phyloP scores from a whole-genome alignment of 371 early-diverging fungal species.

The Mucor irregularis region DNA sequence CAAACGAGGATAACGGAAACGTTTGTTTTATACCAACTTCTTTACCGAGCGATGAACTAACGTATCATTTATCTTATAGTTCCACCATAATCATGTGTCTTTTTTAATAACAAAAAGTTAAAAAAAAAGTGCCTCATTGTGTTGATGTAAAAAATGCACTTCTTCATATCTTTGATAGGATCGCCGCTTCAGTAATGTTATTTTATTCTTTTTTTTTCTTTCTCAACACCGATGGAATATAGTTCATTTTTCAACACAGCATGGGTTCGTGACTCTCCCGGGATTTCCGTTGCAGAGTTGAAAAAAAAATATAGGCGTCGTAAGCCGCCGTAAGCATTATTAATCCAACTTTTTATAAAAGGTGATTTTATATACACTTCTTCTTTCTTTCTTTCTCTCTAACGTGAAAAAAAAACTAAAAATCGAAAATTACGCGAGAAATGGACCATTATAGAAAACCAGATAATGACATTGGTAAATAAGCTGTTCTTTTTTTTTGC shows the following conservation, averaged over 20 bases:
- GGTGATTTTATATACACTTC: too few species aligned
- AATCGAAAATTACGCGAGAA: not conserved
- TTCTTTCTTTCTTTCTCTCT: not conserved
- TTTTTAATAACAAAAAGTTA: too few species aligned
- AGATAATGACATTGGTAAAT: not conserved
- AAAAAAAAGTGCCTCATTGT: too few species aligned
- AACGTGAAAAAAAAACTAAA: too few species aligned
- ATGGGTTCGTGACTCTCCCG: slow-evolving; percentile 2
- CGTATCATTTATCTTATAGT: not conserved
- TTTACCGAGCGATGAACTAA: slow-evolving; percentile 5
- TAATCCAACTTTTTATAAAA: slow-evolving; percentile 2
- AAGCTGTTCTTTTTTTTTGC: too few species aligned
- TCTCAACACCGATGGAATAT: slow-evolving; percentile 1
- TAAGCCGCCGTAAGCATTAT: too few species aligned
- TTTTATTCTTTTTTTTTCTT: not conserved
- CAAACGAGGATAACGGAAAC: slow-evolving; percentile 24
- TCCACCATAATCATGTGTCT: slow-evolving; percentile 16
- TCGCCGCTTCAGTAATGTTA: slow-evolving; percentile 1
- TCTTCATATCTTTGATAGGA: too few species aligned
- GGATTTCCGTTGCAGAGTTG: too few species aligned
- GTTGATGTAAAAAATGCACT: too few species aligned
- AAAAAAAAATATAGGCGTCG: too few species aligned
- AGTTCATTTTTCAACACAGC: not conserved
- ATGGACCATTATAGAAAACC: not conserved
- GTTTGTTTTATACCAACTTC: slow-evolving; percentile 10